Percentiles rank a stretch among this genome's conserved stretches.
These are phyloP conservation scores for Tympanopsis confertula DNA, from an alignment of 2,329 filamentous ascomycete genomes.

Conservation along the genomic window DNA sequence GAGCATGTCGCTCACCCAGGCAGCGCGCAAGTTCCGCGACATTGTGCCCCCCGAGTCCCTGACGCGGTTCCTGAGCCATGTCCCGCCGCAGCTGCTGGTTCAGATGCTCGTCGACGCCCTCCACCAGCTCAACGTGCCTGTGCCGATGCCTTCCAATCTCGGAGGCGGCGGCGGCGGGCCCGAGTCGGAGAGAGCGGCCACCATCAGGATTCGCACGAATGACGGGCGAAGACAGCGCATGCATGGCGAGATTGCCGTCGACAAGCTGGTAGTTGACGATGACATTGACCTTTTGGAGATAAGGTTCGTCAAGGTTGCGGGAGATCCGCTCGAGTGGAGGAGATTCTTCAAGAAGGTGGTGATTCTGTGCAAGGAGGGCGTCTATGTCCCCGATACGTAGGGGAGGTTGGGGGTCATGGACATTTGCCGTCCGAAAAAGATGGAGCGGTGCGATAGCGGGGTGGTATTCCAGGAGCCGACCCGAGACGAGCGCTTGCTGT, in stretches of 20 bases:
- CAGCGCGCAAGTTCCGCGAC: constrained; percentile 76
- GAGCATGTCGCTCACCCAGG: constrained; percentile 76
- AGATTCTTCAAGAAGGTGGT: constrained; percentile 92
- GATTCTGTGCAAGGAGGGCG: constrained; percentile 72
- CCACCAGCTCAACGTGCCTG: constrained; percentile 73
- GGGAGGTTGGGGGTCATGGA: too few species aligned
- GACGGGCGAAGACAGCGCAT: constrained; percentile 64
- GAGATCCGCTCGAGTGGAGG: constrained; percentile 92
- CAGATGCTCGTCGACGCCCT: constrained; percentile 72
- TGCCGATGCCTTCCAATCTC: constrained; percentile 30
- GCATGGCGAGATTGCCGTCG: constrained; percentile 65
- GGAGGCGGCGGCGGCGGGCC: constrained; percentile 26
- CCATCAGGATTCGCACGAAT: constrained; percentile 62
- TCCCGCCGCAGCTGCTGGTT: constrained; percentile 64
- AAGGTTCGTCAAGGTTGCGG: constrained; percentile 85
- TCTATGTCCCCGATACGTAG: constrained; percentile 46
- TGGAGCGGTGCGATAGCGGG: too few species aligned
- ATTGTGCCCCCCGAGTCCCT: constrained; percentile 80
- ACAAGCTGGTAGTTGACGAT: constrained; percentile 37
- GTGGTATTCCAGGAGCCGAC: too few species aligned
- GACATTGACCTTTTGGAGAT: constrained; percentile 66
- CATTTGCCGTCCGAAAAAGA: too few species aligned
- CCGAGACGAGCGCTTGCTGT: too few species aligned
- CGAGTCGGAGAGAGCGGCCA: constrained; percentile 43
- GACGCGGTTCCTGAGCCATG: constrained; percentile 82